These are phyloP conservation scores for Teratosphaeria nubilosa DNA, from an alignment of 2,329 filamentous ascomycete species.

Conservation along the genomic window DNA sequence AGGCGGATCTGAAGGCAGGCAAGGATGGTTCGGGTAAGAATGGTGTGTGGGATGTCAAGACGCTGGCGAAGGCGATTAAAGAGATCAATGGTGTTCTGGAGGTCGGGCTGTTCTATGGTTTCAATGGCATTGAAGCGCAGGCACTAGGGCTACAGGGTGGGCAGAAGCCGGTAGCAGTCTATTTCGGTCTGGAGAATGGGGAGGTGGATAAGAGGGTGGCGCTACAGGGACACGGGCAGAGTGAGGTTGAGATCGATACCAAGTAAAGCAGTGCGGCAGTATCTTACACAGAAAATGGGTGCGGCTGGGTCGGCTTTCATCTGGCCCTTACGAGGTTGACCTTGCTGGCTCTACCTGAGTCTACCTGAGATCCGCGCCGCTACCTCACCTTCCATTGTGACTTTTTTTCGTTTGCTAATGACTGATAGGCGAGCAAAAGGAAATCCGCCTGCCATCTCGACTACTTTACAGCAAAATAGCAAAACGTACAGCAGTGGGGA, in stretches of 20 bases:
- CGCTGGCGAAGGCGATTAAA: conserved; percentile 65
- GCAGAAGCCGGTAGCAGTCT: conserved; percentile 86
- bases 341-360: too few species aligned
- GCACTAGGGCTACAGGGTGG: conserved; percentile 55
- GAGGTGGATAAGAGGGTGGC: conserved; percentile 23
- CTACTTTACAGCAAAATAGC: too few species aligned
- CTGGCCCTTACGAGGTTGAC: too few species aligned
- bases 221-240: background rate
- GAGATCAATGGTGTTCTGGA: conserved; percentile 79
- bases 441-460: too few species aligned
- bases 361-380: too few species aligned
- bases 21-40: conserved; percentile 34
- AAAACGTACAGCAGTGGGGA: conserved; percentile 5
- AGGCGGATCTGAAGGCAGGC: conserved; percentile 39
- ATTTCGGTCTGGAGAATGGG: conserved; percentile 76
- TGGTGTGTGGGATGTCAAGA: conserved; percentile 71
- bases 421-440: too few species aligned
- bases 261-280: background rate
- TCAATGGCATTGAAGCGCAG: conserved; percentile 61
- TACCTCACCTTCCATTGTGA: too few species aligned
- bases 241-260: background rate
- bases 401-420: too few species aligned
- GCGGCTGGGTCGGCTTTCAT: too few species aligned
- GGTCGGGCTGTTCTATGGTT: conserved; percentile 79
- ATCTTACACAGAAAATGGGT: background rate